Evolutionary conservation across 169 alveolate species (phyloP).

Genomic region (Babesia divergens): DNA sequence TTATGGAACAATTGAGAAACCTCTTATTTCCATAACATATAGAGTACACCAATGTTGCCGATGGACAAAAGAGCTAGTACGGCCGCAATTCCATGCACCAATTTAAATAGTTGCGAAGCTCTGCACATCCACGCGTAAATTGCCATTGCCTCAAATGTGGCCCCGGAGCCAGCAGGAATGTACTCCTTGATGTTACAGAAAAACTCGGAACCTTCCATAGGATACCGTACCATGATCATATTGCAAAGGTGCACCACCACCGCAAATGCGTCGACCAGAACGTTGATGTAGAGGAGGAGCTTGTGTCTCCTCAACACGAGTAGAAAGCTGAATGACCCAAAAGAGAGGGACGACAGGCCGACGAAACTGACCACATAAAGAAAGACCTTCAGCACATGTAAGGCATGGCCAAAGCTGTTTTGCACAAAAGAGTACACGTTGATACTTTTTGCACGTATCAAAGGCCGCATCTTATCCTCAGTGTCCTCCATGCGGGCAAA

Average conservation of each 20-base stretch:
- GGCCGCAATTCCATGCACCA: neutral
- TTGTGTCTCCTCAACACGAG: slow-evolving; percentile 22
- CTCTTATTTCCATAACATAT: slow-evolving; percentile 11
- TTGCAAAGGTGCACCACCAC: neutral
- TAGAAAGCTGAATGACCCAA: slow-evolving; percentile 13
- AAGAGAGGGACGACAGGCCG: neutral
- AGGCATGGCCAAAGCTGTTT: neutral
- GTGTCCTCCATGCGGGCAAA: neutral
- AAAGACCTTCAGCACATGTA: neutral
- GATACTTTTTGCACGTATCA: too few relatives aligned
- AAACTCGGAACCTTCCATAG: slow-evolving; percentile 2
- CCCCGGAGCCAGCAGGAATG: slow-evolving; percentile 7
- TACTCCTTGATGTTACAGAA: slow-evolving; percentile 23
- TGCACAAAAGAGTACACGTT: slow-evolving; percentile 11
- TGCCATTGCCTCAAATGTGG: slow-evolving; percentile 31
- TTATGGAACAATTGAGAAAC: neutral
- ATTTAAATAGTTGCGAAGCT: neutral
- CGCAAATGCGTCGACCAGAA: slow-evolving; percentile 11
- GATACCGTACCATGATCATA: slow-evolving; percentile 12
- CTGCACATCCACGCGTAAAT: slow-evolving; percentile 37
- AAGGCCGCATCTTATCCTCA: neutral
- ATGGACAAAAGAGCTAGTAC: neutral
- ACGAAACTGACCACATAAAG: neutral
- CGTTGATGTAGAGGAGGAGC: slow-evolving; percentile 12
- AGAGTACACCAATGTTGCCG: neutral